Evolutionary conservation across 2,329 filamentous ascomycete genomes (phyloP), one percentile per base, ranked within the genome.

Genomic region (Cucurbitaria berberidis): DNA sequence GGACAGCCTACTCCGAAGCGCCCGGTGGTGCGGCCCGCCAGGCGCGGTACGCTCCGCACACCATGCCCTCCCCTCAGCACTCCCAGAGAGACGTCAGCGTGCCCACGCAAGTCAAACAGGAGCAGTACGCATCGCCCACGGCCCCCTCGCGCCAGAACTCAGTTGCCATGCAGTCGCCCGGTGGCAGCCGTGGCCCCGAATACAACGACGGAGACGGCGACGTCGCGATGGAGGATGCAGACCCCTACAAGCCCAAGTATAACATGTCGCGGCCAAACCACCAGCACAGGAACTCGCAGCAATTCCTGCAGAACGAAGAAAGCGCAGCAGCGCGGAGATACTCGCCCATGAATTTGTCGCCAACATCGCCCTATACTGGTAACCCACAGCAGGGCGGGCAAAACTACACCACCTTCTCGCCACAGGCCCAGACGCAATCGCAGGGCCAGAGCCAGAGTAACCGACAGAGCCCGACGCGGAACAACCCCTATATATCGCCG

Each of bases 341-440:
- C 78, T 98, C 93, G 41, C 95, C 93, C 60, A 97, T 97, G 93
- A 93, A 96, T 74, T 80, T 96, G 56, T 91, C 92, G 55, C 90
- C 92, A 35, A 86, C 88, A 29, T 89, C 90, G 50, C 87, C 91
- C 29, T 96, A 96, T 77, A 84, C 85, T 72, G 82, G 78, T 42
- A 89, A 80, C 73, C 85, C 81, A 57, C 85, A 79, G 70, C 80
- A 79, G 59, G 73, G 72, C 44, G 68, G 67, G 60, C 71, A 80
- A 52, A 65, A 55, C 55, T 77, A 76, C 57, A 72, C 70, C 45
- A 75, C 70, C 69, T 77, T 76, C 64, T 81, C 73, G 62, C 82
- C 64, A 21, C 73, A 76, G 51, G 60, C 68, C 48, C 64, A 66
- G 48, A 35, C 49, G 11, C 44, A 43, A 35, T 24, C 45, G 30